Conservation (phyloP, 2,329 filamentous ascomycete genomes). For the Juglanconis sp. region DNA sequence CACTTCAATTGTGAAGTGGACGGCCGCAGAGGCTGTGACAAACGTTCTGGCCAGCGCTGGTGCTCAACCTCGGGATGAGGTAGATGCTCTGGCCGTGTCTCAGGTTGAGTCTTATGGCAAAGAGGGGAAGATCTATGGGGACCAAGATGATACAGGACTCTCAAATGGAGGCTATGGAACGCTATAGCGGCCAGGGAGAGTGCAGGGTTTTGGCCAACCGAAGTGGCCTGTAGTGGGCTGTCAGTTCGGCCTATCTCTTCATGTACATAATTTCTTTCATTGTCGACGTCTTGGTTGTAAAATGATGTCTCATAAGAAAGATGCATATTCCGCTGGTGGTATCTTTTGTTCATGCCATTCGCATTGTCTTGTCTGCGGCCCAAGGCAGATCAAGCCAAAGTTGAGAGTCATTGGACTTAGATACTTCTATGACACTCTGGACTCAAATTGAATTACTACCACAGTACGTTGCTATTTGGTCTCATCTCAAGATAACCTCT, state of each 20-base stretch:
- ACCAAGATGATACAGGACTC: conserved; percentile 24
- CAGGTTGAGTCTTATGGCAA: conserved; percentile 23
- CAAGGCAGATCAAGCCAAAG: too few relatives aligned
- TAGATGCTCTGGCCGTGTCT: conserved; percentile 25
- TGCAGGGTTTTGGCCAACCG: too few relatives aligned
- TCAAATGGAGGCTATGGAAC: conserved; percentile 26
- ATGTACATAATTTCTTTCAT: neutral
- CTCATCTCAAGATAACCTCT: too few relatives aligned
- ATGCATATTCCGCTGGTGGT: too few relatives aligned
- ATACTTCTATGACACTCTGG: too few relatives aligned
- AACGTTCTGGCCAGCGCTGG: conserved; percentile 34
- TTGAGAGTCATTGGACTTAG: too few relatives aligned
- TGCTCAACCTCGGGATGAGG: conserved; percentile 29
- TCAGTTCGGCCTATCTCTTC: neutral
- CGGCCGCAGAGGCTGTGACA: conserved; percentile 32
- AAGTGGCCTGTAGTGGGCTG: neutral
- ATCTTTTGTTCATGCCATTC: too few relatives aligned
- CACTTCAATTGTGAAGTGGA: conserved; percentile 23
- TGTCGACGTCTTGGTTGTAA: neutral
- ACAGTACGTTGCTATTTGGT: too few relatives aligned
- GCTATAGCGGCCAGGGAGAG: neutral
- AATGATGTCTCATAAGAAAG: neutral
- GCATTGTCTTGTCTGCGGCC: too few relatives aligned
- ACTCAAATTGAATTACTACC: too few relatives aligned
- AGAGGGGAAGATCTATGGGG: conserved; percentile 22